Evolutionary conservation across 805 yeast species (phyloP), one percentile per base, ranked within the genome.

Genomic region (Ascoidea tarda): DNA sequence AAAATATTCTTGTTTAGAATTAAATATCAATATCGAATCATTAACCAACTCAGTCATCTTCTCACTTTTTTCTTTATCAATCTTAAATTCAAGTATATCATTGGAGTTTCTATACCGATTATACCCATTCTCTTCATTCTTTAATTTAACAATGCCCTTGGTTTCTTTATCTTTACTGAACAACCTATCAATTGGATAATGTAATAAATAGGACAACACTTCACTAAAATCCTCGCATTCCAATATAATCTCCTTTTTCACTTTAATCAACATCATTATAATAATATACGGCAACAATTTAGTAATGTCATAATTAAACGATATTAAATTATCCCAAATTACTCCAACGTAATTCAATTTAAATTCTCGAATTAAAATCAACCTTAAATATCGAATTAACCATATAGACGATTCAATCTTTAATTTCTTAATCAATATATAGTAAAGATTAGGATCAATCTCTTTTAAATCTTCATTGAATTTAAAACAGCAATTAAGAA

Each of bases 371-470:
- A 72, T 59, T 33, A 76, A 65, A 4, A 76, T 52, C 12, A 76
- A 60, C 21, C 81, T 61, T 4, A 73, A 68, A 66, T 73, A 76
- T 51, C 81, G 60, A 12, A 76, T 76, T 32, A 75, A 61, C 81
- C 81, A 76, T 44, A 76, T 64, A 57, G 73, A 79, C 5, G 74
- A 66, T 54, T 76, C 81, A 5, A 76, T 61, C 54, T 63, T 67
- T 46, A 75, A 64, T 56, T 70, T 72, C 50, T 69, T 71, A 14
- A 69, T 62, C 46, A 76, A 59, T 53, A 68, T 68, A 56, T 74
- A 73, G 56, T 74, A 76, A 16, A 76, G 65, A 16, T 71, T 63
- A 50, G 70, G 74, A 58, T 76, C 81, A 5, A 74, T 69, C 52
- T 74, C 67, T 68, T 69, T 66, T 33, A 76, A 60, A 46, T 66